These are phyloP conservation scores for Harrya chromipes DNA, from an alignment of 768 basidiomycete species.

Conservation along the genomic window DNA sequence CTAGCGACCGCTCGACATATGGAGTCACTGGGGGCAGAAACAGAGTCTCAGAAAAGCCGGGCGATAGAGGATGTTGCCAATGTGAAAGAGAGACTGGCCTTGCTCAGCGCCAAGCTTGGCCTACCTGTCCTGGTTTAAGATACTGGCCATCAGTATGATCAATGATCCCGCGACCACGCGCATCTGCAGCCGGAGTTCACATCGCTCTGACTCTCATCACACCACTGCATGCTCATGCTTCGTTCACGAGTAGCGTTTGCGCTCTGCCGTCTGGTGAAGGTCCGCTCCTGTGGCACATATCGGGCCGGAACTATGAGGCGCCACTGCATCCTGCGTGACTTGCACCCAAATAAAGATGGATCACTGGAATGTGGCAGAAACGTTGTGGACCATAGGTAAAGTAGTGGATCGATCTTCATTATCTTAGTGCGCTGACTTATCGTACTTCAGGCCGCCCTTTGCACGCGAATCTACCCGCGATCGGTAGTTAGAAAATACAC, in stretches of 20 bases:
- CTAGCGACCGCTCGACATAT: constrained; percentile 36
- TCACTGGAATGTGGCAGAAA: not conserved
- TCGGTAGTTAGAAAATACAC: not conserved
- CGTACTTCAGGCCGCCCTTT: not conserved
- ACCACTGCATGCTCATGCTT: constrained; percentile 1
- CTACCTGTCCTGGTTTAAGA: constrained; percentile 21
- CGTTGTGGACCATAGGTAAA: not conserved
- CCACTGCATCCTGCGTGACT: not conserved
- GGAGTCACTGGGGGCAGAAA: constrained; percentile 29
- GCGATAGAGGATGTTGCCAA: constrained; percentile 40
- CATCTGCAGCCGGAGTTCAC: not conserved
- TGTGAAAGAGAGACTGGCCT: constrained; percentile 36
- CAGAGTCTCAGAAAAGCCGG: constrained; percentile 21
- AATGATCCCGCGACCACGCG: not conserved
- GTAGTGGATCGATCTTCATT: not conserved
- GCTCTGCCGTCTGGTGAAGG: not conserved
- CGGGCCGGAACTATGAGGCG: not conserved
- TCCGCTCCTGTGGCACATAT: not conserved
- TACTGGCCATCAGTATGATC: not conserved
- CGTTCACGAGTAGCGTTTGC: not conserved
- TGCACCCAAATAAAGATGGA: not conserved
- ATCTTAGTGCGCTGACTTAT: constrained; percentile 1
- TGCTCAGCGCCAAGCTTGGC: constrained; percentile 32
- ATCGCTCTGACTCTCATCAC: not conserved
- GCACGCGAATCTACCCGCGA: not conserved